Base-by-base conservation (phyloP, 805 yeast genomes). In the Yarrowia porcina region DNA sequence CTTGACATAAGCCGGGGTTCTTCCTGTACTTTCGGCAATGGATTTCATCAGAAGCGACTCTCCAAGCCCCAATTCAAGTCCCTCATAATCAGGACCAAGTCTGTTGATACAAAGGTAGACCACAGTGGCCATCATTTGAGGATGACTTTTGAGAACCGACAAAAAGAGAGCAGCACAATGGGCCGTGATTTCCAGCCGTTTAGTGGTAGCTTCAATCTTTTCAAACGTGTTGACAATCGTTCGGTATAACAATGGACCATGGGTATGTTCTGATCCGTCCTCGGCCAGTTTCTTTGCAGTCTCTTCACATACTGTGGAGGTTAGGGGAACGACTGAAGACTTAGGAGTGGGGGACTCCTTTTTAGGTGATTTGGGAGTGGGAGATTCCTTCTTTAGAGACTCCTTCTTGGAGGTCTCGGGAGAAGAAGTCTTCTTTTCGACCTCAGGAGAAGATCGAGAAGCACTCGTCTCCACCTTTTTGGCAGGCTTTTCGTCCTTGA, bases 31-130 rank as follows among this genome's bases (percentile, higher is more conserved):
- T 70, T 89, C 96, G 35, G 91, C 85, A 41, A 94, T 83, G 0
- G 98, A 94, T 70, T 92, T 94, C 69, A 92, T 84, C 27, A 94
- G 76, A 11, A 94, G 72, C 2, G 96, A 85, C 73, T 94, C 99
- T 17, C 99, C 99, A 2, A 94, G 79, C 0, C 99, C 99, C 25
- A 94, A 78, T 71, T 94, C 99, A 64, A 93, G 76, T 30, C 96
- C 97, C 71, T 90, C 97, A 71, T 94, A 94, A 72, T 94, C 99
- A 0, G 99, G 99, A 0, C 97, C 97, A 10, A 92, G 76, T 65
- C 93, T 78, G 72, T 93, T 93, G 71, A 93, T 91, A 75, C 89
- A 88, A 17, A 94, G 79, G 69, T 93, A 94, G 0, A 92, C 88
- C 1, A 90, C 85, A 63, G 83, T 84, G 7, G 89, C 80, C 61